phyloP scores from a whole-genome alignment of 192 early-diverging fungal genomes.

The Backusella mclennaniae region DNA sequence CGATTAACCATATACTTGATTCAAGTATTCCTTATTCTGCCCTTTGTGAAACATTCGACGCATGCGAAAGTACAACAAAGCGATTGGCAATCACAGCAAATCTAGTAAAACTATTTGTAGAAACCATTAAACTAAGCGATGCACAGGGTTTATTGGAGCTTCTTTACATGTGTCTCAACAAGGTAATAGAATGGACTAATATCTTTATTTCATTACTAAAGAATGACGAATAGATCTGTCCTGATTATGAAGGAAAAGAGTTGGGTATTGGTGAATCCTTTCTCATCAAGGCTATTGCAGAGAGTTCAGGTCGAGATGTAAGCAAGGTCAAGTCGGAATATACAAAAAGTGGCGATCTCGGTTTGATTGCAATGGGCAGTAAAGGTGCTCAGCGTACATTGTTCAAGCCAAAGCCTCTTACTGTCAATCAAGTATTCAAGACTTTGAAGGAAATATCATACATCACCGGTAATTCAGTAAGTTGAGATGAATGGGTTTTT shows the following conservation, averaged over 20 bases:
- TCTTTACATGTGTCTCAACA: slow-evolving; percentile 92
- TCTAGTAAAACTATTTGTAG: slow-evolving; percentile 67
- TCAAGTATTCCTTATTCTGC: slow-evolving; percentile 77
- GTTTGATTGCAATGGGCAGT: slow-evolving; percentile 79
- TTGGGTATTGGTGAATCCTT: slow-evolving; percentile 94
- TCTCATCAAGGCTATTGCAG: slow-evolving; percentile 90
- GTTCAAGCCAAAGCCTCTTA: slow-evolving; percentile 77
- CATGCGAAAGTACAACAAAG: slow-evolving; percentile 88
- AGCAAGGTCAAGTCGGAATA: slow-evolving; percentile 80
- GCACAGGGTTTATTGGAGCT: slow-evolving; percentile 67
- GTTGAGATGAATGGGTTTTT: background rate
- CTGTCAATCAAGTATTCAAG: slow-evolving; percentile 78
- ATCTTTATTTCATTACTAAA: background rate
- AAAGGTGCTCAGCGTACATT: slow-evolving; percentile 85
- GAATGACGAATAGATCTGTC: slow-evolving; percentile 37
- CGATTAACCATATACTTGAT: background rate
- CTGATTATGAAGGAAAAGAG: slow-evolving; percentile 95
- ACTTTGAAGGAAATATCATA: slow-evolving; percentile 85
- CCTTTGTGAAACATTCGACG: slow-evolving; percentile 89
- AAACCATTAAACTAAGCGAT: slow-evolving; percentile 57
- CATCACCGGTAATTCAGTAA: slow-evolving; percentile 71
- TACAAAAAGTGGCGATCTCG: slow-evolving; percentile 82
- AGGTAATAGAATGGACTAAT: slow-evolving; percentile 42
- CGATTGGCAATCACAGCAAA: slow-evolving; percentile 73
- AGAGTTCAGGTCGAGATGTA: slow-evolving; percentile 78